A percentile compares a stretch with the other conserved stretches of the same genome.
phyloP scores from a whole-genome alignment of 768 basidiomycete species.

The Tulasnella sp. region DNA sequence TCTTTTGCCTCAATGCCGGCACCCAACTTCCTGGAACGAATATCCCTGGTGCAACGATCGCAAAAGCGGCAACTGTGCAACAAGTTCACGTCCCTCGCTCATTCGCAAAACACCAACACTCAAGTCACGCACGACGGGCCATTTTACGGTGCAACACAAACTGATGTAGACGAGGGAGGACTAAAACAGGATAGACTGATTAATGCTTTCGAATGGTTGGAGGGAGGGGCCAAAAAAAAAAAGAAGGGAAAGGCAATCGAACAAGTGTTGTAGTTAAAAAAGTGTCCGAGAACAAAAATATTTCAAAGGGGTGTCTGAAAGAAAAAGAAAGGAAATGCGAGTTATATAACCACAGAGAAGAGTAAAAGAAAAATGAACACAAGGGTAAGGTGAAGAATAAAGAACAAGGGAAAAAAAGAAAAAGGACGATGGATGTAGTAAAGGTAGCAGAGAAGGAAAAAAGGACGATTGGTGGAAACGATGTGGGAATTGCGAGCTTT shows the following conservation, averaged over 20 bases:
- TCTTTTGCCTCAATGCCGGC: neutral
- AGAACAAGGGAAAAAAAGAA: slow-evolving; percentile 54
- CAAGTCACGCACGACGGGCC: neutral
- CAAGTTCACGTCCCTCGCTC: neutral
- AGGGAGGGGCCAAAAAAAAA: neutral
- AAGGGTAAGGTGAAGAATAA: slow-evolving; percentile 82
- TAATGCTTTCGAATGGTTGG: neutral
- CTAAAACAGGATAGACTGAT: slow-evolving; percentile 1
- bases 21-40: neutral
- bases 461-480: slow-evolving; percentile 37
- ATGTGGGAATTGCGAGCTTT: slow-evolving; percentile 42
- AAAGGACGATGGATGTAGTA: slow-evolving; percentile 43
- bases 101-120: neutral
- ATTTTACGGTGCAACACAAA: neutral
- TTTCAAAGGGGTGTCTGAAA: neutral
- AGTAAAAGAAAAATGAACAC: slow-evolving; percentile 37
- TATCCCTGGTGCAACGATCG: neutral
- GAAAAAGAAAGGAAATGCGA: neutral
- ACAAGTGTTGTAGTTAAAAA: neutral
- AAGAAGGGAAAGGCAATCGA: neutral
- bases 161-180: neutral
- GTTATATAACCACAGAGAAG: slow-evolving; percentile 20
- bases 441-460: slow-evolving; percentile 44
- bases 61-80: neutral
- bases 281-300: neutral